Conservation (phyloP, 2,329 filamentous ascomycete species). For the Pseudogymnoascus sp. region DNA sequence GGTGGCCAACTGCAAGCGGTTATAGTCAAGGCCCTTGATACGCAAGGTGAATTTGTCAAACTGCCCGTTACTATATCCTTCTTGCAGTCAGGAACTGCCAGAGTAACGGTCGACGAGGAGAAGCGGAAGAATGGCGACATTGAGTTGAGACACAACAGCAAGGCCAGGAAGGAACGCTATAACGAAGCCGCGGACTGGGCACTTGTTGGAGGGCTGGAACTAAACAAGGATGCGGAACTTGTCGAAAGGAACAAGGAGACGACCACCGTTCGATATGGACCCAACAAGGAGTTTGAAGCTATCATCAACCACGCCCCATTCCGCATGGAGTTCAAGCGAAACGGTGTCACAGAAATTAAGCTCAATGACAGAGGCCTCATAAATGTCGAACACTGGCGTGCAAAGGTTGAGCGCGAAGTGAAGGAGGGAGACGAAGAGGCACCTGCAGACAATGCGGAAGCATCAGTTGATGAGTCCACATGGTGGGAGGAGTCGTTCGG, state of each 20-base stretch:
- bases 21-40: constrained; percentile 70
- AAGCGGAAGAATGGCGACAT: constrained; percentile 83
- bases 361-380: constrained; percentile 84
- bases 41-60: constrained; percentile 59
- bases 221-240: constrained; percentile 64
- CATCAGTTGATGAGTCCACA: constrained; percentile 64
- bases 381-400: constrained; percentile 93
- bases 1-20: constrained; percentile 72
- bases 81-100: constrained; percentile 78
- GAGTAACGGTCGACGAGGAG: constrained; percentile 87
- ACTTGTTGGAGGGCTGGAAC: constrained; percentile 69
- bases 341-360: constrained; percentile 73
- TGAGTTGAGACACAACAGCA: constrained; percentile 75
- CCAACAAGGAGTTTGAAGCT: constrained; percentile 67
- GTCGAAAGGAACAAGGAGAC: constrained; percentile 57
- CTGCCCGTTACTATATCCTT: constrained; percentile 83
- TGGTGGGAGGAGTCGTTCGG: constrained; percentile 99
- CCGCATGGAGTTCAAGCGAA: constrained; percentile 74
- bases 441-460: constrained; percentile 36
- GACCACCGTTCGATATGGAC: constrained; percentile 73
- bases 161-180: constrained; percentile 82
- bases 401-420: constrained; percentile 59
- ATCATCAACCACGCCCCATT: constrained; percentile 79
- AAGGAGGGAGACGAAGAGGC: constrained; percentile 37
- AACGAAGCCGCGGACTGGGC: constrained; percentile 84